Conservation (phyloP, 2,329 filamentous ascomycete genomes). For the Amesomyces nigricolor region DNA sequence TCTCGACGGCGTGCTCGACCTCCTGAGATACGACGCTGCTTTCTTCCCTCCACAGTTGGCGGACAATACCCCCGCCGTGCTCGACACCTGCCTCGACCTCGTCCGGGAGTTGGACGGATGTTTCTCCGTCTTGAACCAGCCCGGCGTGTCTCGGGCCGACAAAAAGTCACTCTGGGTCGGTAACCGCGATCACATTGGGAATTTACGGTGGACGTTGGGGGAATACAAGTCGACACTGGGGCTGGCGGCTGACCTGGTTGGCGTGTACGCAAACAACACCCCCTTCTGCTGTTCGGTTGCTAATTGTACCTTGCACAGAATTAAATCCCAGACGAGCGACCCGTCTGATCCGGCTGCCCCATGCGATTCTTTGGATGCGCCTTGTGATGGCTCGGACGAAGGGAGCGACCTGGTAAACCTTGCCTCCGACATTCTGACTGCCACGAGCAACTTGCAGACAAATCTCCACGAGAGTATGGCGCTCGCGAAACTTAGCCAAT, state of each 20-base stretch:
- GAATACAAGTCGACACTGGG: conserved; percentile 37
- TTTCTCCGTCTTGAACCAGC: conserved; percentile 30
- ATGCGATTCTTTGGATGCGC: not conserved
- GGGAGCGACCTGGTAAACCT: conserved; percentile 31
- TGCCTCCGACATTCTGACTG: conserved; percentile 32
- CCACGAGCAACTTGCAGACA: conserved; percentile 30
- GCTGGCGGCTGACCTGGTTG: conserved; percentile 38
- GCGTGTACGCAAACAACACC: conserved; percentile 27
- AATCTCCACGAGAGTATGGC: conserved; percentile 60
- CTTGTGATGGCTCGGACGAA: conserved; percentile 22
- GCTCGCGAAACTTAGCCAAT: conserved; percentile 61
- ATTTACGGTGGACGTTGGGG: conserved; percentile 33
- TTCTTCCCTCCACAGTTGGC: conserved; percentile 34
- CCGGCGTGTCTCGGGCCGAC: conserved; percentile 31
- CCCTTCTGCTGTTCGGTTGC: not conserved
- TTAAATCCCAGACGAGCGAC: conserved; percentile 7
- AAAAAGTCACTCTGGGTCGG: conserved; percentile 36
- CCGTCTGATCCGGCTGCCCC: not conserved
- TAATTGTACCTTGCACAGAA: conserved; percentile 11
- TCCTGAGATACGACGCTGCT: conserved; percentile 37
- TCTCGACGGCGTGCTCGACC: conserved; percentile 35
- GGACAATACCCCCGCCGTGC: conserved; percentile 32
- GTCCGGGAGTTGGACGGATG: conserved; percentile 35
- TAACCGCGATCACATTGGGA: conserved; percentile 30
- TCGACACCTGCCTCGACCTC: conserved; percentile 33